phyloP scores from a whole-genome alignment of 805 yeast species.

The Yamadazyma insecticola region DNA sequence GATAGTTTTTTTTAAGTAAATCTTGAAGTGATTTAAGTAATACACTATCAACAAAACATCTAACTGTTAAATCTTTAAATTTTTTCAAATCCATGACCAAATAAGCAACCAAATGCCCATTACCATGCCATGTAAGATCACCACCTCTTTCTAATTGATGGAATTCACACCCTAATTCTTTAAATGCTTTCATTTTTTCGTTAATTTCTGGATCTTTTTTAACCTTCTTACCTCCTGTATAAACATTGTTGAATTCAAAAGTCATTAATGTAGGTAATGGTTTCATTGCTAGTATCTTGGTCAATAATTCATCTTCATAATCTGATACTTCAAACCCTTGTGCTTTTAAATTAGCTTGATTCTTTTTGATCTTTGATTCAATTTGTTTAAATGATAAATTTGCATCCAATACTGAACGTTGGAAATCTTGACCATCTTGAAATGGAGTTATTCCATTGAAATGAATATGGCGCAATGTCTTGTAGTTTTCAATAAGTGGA shows the following conservation, averaged over 20 bases:
- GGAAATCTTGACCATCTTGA: slow-evolving; percentile 50
- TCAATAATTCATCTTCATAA: slow-evolving; percentile 43
- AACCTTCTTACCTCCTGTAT: slow-evolving; percentile 89
- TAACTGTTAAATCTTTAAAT: slow-evolving; percentile 52
- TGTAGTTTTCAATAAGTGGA: slow-evolving; percentile 30
- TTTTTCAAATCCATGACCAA: slow-evolving; percentile 61
- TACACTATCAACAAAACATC: slow-evolving; percentile 60
- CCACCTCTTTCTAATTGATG: slow-evolving; percentile 91
- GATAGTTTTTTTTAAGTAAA: slow-evolving; percentile 35
- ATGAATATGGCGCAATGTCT: slow-evolving; percentile 36
- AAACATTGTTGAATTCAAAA: slow-evolving; percentile 80
- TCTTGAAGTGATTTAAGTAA: slow-evolving; percentile 55
- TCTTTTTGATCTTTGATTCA: slow-evolving; percentile 43
- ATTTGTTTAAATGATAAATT: slow-evolving; percentile 54
- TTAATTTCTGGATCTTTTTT: slow-evolving; percentile 41
- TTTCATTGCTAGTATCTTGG: slow-evolving; percentile 33
- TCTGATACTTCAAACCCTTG: slow-evolving; percentile 41
- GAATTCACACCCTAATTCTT: slow-evolving; percentile 49
- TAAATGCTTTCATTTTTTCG: slow-evolving; percentile 21
- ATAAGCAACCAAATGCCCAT: slow-evolving; percentile 89
- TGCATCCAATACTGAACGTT: slow-evolving; percentile 51
- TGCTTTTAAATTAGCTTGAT: slow-evolving; percentile 30
- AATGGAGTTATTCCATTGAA: slow-evolving; percentile 38
- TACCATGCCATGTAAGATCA: slow-evolving; percentile 93
- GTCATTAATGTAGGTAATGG: slow-evolving; percentile 70